Evolutionary conservation across 306 rosid genomes (phyloP).

Genomic region (Hylodesmum podocarpum): DNA sequence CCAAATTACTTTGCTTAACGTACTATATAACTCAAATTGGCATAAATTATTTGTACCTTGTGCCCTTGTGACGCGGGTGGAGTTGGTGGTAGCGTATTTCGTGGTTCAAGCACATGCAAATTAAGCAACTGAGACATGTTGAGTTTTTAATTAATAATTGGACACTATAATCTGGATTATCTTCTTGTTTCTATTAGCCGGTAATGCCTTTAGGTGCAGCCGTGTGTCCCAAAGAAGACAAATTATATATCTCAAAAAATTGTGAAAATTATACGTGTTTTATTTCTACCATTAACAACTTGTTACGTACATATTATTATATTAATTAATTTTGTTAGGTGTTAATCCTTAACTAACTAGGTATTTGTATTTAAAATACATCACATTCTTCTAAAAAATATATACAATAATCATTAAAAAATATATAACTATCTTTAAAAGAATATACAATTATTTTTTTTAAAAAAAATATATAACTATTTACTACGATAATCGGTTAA

Average conservation of each 20-base stretch:
- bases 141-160: constrained; percentile 18
- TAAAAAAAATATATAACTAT: too few species aligned
- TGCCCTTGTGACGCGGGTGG: constrained; percentile 39
- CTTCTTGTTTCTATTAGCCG: constrained; percentile 36
- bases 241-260: background rate
- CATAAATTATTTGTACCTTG: constrained; percentile 27
- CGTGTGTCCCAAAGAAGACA: constrained; percentile 24
- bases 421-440: too few species aligned
- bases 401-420: too few species aligned
- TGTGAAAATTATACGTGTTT: background rate
- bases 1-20: constrained; percentile 24
- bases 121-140: background rate
- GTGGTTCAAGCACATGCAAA: constrained; percentile 68
- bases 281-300: background rate
- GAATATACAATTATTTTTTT: too few species aligned
- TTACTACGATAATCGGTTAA: too few species aligned
- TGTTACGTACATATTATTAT: background rate
- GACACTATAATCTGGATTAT: constrained; percentile 26
- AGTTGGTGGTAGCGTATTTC: constrained; percentile 52
- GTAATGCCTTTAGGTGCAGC: constrained; percentile 19
- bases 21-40: constrained; percentile 21
- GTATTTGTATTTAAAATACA: too few species aligned
- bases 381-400: too few species aligned
- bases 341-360: too few species aligned
- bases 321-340: too few species aligned